Conservation (phyloP, 495 filamentous ascomycete genomes). For the Neurospora discreta region DNA sequence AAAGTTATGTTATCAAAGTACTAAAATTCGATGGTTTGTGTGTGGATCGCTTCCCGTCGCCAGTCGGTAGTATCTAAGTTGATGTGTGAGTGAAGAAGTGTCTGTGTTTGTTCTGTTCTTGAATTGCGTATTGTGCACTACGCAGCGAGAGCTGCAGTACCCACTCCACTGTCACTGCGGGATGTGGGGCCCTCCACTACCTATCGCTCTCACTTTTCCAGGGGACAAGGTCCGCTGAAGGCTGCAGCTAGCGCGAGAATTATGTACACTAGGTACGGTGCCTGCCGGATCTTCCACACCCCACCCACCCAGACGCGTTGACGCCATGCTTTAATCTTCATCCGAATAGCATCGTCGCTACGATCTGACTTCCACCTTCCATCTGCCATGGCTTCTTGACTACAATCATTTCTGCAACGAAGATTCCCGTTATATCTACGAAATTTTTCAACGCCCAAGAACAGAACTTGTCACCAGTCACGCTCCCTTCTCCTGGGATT, state of each 20-base stretch:
- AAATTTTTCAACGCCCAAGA: background rate
- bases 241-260: background rate
- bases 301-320: background rate
- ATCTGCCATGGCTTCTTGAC: background rate
- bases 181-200: background rate
- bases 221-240: background rate
- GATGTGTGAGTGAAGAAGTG: background rate
- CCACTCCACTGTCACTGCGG: background rate
- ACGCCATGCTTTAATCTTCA: background rate
- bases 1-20: too few relatives aligned
- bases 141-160: too few relatives aligned
- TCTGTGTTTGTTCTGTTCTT: background rate
- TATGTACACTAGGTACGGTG: too few relatives aligned
- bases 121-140: background rate
- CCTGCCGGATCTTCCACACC: background rate
- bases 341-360: background rate
- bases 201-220: background rate
- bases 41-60: background rate
- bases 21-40: too few relatives aligned
- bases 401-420: background rate
- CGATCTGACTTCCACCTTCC: background rate
- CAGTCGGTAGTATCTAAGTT: background rate
- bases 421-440: background rate
- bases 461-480: background rate
- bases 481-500: background rate